A percentile compares a stretch with the other conserved stretches of the same genome.
Evolutionary conservation across 1,284 basidiomycete species (phyloP).

Genomic region (Tilletiopsis washingtonensis): DNA sequence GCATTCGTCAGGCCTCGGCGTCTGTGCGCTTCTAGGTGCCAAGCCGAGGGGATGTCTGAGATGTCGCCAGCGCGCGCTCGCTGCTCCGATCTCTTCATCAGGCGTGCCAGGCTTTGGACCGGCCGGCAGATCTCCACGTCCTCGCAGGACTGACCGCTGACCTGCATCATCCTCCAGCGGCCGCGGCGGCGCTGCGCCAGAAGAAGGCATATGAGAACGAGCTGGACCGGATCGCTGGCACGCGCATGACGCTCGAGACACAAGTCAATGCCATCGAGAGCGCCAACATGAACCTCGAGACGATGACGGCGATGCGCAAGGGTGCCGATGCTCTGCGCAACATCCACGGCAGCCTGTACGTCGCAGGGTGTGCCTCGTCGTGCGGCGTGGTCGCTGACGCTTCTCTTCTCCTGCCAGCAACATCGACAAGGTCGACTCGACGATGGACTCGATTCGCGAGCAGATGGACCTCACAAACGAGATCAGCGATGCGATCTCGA

Average conservation of each 20-base stretch:
- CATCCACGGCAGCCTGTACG: slow-evolving; percentile 72
- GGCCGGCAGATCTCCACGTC: too few species aligned
- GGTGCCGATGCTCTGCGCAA: slow-evolving; percentile 81
- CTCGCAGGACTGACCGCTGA: too few species aligned
- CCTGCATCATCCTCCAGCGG: slow-evolving; percentile 21
- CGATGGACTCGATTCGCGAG: slow-evolving; percentile 82
- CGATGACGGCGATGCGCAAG: slow-evolving; percentile 95
- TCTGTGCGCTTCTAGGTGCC: too few species aligned
- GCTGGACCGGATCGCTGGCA: slow-evolving; percentile 76
- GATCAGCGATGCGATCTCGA: slow-evolving; percentile 87
- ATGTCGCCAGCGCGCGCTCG: too few species aligned
- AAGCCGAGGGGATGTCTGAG: too few species aligned
- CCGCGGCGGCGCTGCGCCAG: slow-evolving; percentile 71
- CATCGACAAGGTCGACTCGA: slow-evolving; percentile 82
- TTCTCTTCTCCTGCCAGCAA: slow-evolving; percentile 45
- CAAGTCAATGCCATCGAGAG: slow-evolving; percentile 96
- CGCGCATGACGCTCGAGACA: slow-evolving; percentile 84
- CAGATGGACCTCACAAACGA: slow-evolving; percentile 92
- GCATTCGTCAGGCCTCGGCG: too few species aligned
- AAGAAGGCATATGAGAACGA: slow-evolving; percentile 89
- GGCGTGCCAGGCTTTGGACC: too few species aligned
- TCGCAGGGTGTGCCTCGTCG: not conserved
- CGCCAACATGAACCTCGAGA: slow-evolving; percentile 97
- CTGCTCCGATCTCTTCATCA: too few species aligned
- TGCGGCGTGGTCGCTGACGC: not conserved